These are phyloP conservation scores for Beta macrorhiza DNA, from an alignment of 179 eudicot species.

Conservation along the genomic window DNA sequence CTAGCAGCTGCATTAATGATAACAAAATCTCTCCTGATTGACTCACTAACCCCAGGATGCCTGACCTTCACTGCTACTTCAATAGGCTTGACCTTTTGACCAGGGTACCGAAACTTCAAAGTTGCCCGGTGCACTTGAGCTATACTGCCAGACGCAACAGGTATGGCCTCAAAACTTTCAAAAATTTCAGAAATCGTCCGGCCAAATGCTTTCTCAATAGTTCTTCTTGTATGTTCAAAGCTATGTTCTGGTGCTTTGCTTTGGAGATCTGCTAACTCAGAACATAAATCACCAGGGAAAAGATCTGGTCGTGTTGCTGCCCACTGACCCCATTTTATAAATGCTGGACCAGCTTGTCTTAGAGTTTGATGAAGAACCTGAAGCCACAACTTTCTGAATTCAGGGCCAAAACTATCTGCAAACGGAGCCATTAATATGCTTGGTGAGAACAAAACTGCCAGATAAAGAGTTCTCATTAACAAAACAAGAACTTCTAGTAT, in stretches of 20 bases:
- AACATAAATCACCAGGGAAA: constrained; percentile 74
- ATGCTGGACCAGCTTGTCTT: constrained; percentile 85
- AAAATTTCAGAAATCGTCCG: constrained; percentile 75
- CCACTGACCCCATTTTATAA: constrained; percentile 98
- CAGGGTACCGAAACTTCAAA: constrained; percentile 51
- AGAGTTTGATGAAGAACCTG: constrained; percentile 67
- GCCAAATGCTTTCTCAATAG: constrained; percentile 77
- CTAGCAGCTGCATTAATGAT: constrained; percentile 72
- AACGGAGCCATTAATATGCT: constrained; percentile 74
- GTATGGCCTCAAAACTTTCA: constrained; percentile 72
- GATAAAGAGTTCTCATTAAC: constrained; percentile 61
- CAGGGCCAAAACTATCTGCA: constrained; percentile 65
- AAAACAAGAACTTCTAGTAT: constrained; percentile 50
- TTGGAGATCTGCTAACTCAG: constrained; percentile 68
- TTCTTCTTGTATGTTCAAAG: constrained; percentile 65
- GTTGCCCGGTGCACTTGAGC: constrained; percentile 87
- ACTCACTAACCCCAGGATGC: constrained; percentile 89
- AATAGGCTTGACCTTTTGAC: constrained; percentile 65
- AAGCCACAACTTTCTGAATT: constrained; percentile 74
- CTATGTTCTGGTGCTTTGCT: constrained; percentile 85
- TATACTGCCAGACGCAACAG: constrained; percentile 89
- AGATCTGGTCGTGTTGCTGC: constrained; percentile 92
- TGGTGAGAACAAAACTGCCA: constrained; percentile 68
- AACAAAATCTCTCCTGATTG: constrained; percentile 82
- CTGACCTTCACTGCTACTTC: constrained; percentile 91